These are phyloP conservation scores for Populus trichocarpa DNA, from an alignment of 441 rosid genomes.

Conservation along the genomic window DNA sequence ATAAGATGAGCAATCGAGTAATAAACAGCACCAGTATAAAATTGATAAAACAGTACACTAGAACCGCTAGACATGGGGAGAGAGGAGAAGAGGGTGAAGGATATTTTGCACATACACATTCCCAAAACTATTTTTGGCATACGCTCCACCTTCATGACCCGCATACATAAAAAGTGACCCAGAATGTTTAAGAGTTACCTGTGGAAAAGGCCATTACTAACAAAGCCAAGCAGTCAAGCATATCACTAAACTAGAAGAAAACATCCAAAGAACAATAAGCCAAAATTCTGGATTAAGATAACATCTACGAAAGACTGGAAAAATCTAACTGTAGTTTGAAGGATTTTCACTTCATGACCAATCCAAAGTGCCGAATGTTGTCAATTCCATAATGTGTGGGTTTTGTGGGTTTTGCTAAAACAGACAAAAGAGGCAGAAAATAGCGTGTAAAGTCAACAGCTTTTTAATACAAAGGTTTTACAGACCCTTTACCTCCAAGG, in stretches of 20 bases:
- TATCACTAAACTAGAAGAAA: background rate
- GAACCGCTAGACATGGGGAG: background rate
- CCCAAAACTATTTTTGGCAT: conserved; percentile 98
- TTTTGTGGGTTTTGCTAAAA: background rate
- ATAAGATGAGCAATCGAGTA: conserved; percentile 10
- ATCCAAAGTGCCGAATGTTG: background rate
- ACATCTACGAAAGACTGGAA: background rate
- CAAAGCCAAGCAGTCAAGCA: conserved; percentile 9
- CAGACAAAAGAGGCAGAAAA: background rate
- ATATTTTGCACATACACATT: conserved; percentile 56
- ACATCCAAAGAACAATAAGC: background rate
- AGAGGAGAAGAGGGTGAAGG: background rate
- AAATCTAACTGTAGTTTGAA: background rate
- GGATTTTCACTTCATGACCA: background rate
- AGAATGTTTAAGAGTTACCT: conserved; percentile 96
- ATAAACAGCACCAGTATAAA: background rate
- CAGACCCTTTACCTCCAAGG: conserved; percentile 62
- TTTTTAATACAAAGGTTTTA: conserved; percentile 9
- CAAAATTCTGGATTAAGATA: conserved; percentile 2
- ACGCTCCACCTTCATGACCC: conserved; percentile 86
- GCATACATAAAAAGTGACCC: conserved; percentile 99
- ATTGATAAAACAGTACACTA: background rate
- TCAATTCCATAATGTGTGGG: background rate
- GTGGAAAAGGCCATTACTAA: conserved; percentile 25
- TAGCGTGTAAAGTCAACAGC: background rate